A percentile compares a stretch with the other conserved stretches of the same genome.
These are phyloP conservation scores for Torrubiellomyces zombiae DNA, from an alignment of 2,329 filamentous ascomycete species.

Conservation along the genomic window DNA sequence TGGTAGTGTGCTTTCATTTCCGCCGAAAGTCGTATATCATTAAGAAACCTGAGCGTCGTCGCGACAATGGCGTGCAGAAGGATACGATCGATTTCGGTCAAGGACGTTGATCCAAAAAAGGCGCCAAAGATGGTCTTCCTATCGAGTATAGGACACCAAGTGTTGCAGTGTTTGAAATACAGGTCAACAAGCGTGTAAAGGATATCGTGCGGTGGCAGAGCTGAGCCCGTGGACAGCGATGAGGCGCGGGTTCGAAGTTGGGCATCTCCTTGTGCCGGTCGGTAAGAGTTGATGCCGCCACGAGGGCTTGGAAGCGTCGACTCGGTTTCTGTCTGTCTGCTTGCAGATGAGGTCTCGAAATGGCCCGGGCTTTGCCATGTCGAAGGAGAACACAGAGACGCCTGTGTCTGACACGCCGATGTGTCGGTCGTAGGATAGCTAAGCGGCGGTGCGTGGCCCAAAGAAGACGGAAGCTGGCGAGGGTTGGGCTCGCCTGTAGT, in stretches of 20 bases:
- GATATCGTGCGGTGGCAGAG: conserved; percentile 43
- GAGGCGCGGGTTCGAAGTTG: conserved; percentile 10
- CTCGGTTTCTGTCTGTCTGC: conserved; percentile 3
- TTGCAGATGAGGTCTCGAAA: conserved; percentile 14
- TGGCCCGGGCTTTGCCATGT: conserved; percentile 14
- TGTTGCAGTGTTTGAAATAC: conserved; percentile 48
- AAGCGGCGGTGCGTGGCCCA: no score
- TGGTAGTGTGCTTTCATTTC: conserved; percentile 23
- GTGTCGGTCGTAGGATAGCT: no score
- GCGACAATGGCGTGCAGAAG: conserved; percentile 27
- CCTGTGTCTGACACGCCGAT: no score
- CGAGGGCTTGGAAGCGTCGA: conserved; percentile 2
- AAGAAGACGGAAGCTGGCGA: conserved; percentile 8
- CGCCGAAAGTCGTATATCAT: conserved; percentile 19
- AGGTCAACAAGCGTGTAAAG: conserved; percentile 42
- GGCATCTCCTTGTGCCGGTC: conserved; percentile 1
- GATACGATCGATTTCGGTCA: conserved; percentile 22
- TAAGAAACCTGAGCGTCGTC: conserved; percentile 24
- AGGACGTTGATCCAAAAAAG: conserved; percentile 23
- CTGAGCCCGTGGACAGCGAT: conserved; percentile 20
- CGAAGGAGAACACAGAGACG: no score
- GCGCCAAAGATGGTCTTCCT: conserved; percentile 22
- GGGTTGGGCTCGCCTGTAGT: conserved; percentile 15
- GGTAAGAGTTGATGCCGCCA: conserved; percentile 1
- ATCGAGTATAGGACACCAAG: conserved; percentile 34